Evolutionary conservation across 2,329 filamentous ascomycete species (phyloP).

Genomic region (Colletotrichum liriopes): DNA sequence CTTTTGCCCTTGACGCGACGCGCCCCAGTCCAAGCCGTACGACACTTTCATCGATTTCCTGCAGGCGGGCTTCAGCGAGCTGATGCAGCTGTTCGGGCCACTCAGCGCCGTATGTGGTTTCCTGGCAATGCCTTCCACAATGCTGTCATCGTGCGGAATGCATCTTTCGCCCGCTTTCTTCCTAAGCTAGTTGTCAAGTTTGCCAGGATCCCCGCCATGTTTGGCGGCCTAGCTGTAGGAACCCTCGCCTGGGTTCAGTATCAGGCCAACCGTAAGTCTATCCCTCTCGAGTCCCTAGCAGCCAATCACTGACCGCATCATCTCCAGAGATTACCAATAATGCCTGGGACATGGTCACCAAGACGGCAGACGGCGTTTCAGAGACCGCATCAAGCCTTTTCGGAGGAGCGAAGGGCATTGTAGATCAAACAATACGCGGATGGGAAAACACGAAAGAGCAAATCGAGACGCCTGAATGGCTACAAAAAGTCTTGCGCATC

Average conservation of each 20-base stretch:
- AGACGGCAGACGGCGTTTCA: constrained; percentile 80
- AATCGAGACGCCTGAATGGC: constrained; percentile 80
- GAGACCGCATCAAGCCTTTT: constrained; percentile 79
- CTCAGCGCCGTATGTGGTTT: constrained; percentile 80
- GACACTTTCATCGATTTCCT: constrained; percentile 77
- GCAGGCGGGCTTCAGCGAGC: constrained; percentile 79
- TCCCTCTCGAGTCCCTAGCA: background rate
- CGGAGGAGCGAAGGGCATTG: constrained; percentile 80
- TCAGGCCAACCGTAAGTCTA: constrained; percentile 84
- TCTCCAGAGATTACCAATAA: constrained; percentile 80
- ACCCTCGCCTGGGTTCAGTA: constrained; percentile 95
- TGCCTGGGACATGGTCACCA: constrained; percentile 81
- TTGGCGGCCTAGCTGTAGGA: constrained; percentile 89
- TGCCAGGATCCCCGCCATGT: constrained; percentile 88
- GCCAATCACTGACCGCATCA: constrained; percentile 14
- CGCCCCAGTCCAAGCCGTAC: constrained; percentile 68
- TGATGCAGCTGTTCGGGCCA: constrained; percentile 73
- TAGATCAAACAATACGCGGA: constrained; percentile 83
- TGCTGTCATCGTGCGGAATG: constrained; percentile 75
- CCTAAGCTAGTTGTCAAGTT: constrained; percentile 95
- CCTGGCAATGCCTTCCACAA: constrained; percentile 89
- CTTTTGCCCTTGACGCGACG: constrained; percentile 78
- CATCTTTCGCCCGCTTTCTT: constrained; percentile 76
- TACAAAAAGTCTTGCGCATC: constrained; percentile 79
- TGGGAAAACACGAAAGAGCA: constrained; percentile 89